Evolutionary conservation across 352 stramenopile genomes (phyloP).

Genomic region (Pythium aristosporum): DNA sequence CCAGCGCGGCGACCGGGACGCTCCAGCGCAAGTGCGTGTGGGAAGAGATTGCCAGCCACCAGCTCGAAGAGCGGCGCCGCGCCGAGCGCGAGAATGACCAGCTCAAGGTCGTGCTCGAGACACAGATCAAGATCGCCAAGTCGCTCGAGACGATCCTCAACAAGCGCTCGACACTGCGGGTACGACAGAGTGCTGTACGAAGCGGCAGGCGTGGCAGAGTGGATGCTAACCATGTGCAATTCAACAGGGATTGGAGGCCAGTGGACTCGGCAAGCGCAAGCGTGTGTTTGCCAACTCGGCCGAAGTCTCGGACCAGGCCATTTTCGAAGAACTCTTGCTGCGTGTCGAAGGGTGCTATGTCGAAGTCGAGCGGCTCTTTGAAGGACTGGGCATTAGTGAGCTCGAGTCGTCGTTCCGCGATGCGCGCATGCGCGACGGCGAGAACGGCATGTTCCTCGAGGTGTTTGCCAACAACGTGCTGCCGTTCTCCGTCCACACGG

Average conservation of each 20-base stretch:
- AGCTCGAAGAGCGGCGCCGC: conserved; percentile 23
- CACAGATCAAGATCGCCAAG: conserved; percentile 45
- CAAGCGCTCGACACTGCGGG: conserved; percentile 35
- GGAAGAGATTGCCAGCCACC: conserved; percentile 26
- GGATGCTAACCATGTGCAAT: too few species aligned
- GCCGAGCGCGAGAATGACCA: conserved; percentile 41
- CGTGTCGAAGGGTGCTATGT: conserved; percentile 29
- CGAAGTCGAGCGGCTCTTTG: conserved; percentile 25
- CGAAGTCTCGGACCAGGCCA: conserved; percentile 10
- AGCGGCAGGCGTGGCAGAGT: too few species aligned
- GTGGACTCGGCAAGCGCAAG: conserved; percentile 26
- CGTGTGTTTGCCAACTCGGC: conserved; percentile 16
- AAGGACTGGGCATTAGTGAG: conserved; percentile 16
- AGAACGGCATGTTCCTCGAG: conserved; percentile 28
- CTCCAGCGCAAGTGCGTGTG: conserved; percentile 22
- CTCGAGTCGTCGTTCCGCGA: conserved; percentile 27
- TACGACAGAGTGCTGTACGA: conserved; percentile 13
- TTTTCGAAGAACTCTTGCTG: conserved; percentile 25
- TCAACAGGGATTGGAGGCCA: conserved; percentile 23
- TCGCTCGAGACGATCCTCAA: conserved; percentile 42
- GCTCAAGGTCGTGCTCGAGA: conserved; percentile 51
- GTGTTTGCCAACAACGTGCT: conserved; percentile 30
- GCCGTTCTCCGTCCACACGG: conserved; percentile 22
- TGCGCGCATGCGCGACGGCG: conserved; percentile 22
- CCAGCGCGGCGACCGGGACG: not conserved